Evolutionary conservation across 768 basidiomycete genomes (phyloP).

Genomic region (Lepiota brunneoincarnata): DNA sequence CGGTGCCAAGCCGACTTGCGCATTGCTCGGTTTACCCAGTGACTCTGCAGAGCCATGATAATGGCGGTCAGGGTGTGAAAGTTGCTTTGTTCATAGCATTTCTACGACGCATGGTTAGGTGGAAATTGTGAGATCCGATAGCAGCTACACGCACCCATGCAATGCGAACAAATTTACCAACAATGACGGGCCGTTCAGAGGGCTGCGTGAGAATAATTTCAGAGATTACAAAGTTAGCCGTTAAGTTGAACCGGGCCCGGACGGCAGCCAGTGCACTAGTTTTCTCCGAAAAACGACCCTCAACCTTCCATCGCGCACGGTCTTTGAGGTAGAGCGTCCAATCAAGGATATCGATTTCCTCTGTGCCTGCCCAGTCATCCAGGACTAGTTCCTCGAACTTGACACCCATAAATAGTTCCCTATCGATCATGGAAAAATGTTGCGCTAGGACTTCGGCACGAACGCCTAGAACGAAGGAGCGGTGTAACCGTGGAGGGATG

Average conservation of each 20-base stretch:
- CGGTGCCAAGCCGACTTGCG: constrained; percentile 58
- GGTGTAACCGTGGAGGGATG: constrained; percentile 46
- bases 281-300: constrained; percentile 53
- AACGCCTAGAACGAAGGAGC: constrained; percentile 69
- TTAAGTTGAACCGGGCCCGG: constrained; percentile 80
- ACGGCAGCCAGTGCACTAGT: constrained; percentile 72
- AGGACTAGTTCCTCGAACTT: constrained; percentile 87
- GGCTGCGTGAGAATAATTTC: constrained; percentile 80
- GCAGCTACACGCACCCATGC: constrained; percentile 62
- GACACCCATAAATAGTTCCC: constrained; percentile 80
- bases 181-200: constrained; percentile 58
- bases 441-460: constrained; percentile 63
- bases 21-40: constrained; percentile 69
- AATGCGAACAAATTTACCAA: constrained; percentile 79
- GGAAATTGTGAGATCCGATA: background rate
- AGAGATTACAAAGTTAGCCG: constrained; percentile 75
- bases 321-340: constrained; percentile 85
- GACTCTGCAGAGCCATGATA: constrained; percentile 69
- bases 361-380: constrained; percentile 62
- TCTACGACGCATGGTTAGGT: constrained; percentile 39
- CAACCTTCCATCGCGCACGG: constrained; percentile 63
- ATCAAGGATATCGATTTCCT: constrained; percentile 71
- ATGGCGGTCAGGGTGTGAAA: constrained; percentile 80
- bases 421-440: constrained; percentile 86
- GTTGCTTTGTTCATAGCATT: constrained; percentile 75